Evolutionary conservation across 2,329 filamentous ascomycete species (phyloP), one percentile per base, ranked within the genome.

Genomic region (Epichloe festucae): DNA sequence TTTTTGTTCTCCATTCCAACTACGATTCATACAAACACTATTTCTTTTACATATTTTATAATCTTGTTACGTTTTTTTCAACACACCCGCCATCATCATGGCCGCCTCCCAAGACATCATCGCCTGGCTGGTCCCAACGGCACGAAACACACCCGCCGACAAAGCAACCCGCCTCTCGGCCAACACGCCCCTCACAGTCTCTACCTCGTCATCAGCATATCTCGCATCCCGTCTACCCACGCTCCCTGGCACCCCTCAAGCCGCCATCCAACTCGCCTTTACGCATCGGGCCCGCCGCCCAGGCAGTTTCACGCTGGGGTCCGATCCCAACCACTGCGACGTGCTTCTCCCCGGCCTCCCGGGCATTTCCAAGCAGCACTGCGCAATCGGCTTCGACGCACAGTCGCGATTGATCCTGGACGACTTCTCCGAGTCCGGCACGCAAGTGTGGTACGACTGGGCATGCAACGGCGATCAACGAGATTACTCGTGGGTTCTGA

Each of bases 391-490:
- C 57, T 71, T 71, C 48, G 69, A 71, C 56, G 61, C 61, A 19
- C 62, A 68, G 49, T 62, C 62, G 15, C 59, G 69, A 31, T 64
- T 71, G 39, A 59, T 69, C 4, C 63, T 71, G 8, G 62, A 65
- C 48, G 69, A 71, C 58, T 65, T 64, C 44, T 70, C 68, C 2
- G 60, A 60, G 38, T 36, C 48, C 17, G 69, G 69, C 14, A 71
- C 69, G 1, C 64, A 69, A 47, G 68, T 71, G 34, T 71, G 69
- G 69, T 70, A 68, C 57, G 68, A 70, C 52, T 68, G 65, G 63
- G 63, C 65, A 52, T 65, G 66, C 57, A 64, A 59, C 49, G 69
- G 69, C 36, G 67, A 70, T 53, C 63, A 60, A 46, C 61, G 58
- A 2, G 62, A 65, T 48, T 62, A 66, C 46, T 63, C 65, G 1